These are phyloP conservation scores for Cladosporium cucumerinum DNA, from an alignment of 2,329 filamentous ascomycete genomes.

Conservation along the genomic window DNA sequence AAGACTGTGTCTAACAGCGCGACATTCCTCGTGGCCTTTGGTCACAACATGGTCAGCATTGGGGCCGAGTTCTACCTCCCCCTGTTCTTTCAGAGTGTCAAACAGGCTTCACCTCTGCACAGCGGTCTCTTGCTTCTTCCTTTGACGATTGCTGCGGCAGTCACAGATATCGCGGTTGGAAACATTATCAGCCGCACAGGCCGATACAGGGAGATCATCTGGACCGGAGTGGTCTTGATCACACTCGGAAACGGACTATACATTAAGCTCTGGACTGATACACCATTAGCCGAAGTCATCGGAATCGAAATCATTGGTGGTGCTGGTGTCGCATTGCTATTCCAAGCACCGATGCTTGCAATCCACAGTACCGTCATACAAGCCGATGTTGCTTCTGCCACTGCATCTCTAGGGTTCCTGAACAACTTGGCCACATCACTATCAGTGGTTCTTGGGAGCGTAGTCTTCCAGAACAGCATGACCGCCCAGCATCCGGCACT, in stretches of 20 bases:
- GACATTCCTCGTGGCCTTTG: constrained; percentile 63
- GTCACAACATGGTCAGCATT: constrained; percentile 75
- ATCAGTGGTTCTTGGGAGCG: constrained; percentile 68
- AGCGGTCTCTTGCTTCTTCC: constrained; percentile 47
- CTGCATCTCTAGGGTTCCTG: constrained; percentile 64
- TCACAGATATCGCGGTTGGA: constrained; percentile 45
- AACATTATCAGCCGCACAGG: constrained; percentile 46
- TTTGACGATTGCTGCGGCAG: constrained; percentile 33
- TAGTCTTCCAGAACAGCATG: constrained; percentile 76
- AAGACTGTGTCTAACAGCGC: constrained; percentile 62
- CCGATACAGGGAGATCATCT: constrained; percentile 53
- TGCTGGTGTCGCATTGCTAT: constrained; percentile 63
- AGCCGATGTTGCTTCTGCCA: constrained; percentile 64
- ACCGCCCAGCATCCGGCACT: constrained; percentile 45
- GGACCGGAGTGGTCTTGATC: constrained; percentile 36
- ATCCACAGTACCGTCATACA: constrained; percentile 60
- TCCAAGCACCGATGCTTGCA: constrained; percentile 66
- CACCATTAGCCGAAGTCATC: constrained; percentile 38
- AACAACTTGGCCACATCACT: constrained; percentile 66
- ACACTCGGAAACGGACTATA: constrained; percentile 39
- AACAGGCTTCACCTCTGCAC: constrained; percentile 57
- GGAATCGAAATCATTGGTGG: constrained; percentile 61
- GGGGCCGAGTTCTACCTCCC: constrained; percentile 75
- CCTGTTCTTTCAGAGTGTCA: constrained; percentile 77
- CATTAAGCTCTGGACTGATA: constrained; percentile 35